Base-by-base conservation (phyloP, 164 flowering plant species). In the Tinospora cordifolia region DNA sequence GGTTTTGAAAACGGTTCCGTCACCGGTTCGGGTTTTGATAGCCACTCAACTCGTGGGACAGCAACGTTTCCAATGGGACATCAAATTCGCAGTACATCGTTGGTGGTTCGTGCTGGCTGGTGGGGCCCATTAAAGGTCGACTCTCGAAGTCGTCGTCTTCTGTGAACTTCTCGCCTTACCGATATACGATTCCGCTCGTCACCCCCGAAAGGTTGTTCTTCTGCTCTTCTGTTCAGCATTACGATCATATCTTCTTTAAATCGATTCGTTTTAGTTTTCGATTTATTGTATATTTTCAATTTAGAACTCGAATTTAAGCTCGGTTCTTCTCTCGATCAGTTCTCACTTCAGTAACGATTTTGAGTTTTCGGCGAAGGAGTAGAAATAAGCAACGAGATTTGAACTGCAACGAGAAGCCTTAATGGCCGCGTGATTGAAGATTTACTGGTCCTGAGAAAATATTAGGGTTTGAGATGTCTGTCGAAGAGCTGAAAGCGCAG, bases 401-500 rank as follows among this genome's bases (percentile, higher is more conserved):
- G 60, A 54, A 21, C 60, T 54, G 24, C 9, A 54, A 30, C n/a
- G 24, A 54, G 60, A 21, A 54, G 24, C 60, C n/a, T 54, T 21
- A 54, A 54, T 54, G 60, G 60, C 8, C 0, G 21, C n/a, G 60
- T 54, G n/a, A 54, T 54, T 51, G n/a, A 6, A 15, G 22, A 51
- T 54, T n/a, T n/a, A 54, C 60, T n/a, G 60, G 21, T n/a, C 9
- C 60, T n/a, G 60, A 54, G 24, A n/a, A 2, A 24, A 15, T 30
- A n/a, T 19, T 54, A 54, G 60, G 38, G 30, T 59, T 71, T 59
- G 71, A 75, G 69, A 88, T 87, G 96, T 87, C 97, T 2, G 93
- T 89, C 2, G 74, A 91, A 66, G 97, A 91, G 82, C 84, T 93
- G 44, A 90, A 87, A 68, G 94, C 90, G 81, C 82, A 90, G 64